Evolutionary conservation across 495 filamentous ascomycete species (phyloP).

Genomic region (Polyplosphaeria fusca): DNA sequence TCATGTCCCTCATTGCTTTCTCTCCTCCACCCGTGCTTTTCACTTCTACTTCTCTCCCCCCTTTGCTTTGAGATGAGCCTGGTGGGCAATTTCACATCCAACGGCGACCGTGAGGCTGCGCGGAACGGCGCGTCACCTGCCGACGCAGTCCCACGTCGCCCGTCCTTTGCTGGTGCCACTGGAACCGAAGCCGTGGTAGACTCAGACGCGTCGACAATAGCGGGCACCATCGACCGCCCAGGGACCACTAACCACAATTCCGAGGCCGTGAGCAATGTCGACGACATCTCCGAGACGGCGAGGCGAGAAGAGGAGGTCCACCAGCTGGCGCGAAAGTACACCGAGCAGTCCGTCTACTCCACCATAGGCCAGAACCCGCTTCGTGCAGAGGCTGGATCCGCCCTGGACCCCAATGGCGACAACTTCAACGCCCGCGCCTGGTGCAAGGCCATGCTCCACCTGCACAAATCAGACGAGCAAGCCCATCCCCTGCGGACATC

Average conservation of each 20-base stretch:
- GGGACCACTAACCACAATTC: constrained; percentile 16
- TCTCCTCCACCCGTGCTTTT: background rate
- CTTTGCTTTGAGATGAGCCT: constrained; percentile 16
- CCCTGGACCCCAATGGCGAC: constrained; percentile 54
- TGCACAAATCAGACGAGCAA: constrained; percentile 36
- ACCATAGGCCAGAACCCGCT: constrained; percentile 36
- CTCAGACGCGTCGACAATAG: constrained; percentile 26
- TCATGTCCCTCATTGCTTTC: background rate
- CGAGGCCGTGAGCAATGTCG: background rate
- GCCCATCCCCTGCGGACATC: constrained; percentile 39
- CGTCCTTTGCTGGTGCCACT: background rate
- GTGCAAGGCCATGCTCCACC: constrained; percentile 50
- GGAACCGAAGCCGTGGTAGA: constrained; percentile 7
- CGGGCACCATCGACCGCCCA: constrained; percentile 4
- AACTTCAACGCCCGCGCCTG: constrained; percentile 60
- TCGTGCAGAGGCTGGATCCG: constrained; percentile 45
- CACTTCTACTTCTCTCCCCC: background rate
- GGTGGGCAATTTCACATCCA: constrained; percentile 24
- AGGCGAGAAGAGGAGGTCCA: constrained; percentile 35
- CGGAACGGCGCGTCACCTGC: constrained; percentile 2
- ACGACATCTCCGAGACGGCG: constrained; percentile 12
- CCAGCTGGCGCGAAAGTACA: constrained; percentile 38
- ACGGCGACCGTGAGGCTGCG: constrained; percentile 9
- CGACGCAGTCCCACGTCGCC: constrained; percentile 4
- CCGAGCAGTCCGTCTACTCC: constrained; percentile 32